Evolutionary conservation across 2,329 filamentous ascomycete genomes (phyloP), one percentile per base, ranked within the genome.

Genomic region (Ophiosphaerella narmari): DNA sequence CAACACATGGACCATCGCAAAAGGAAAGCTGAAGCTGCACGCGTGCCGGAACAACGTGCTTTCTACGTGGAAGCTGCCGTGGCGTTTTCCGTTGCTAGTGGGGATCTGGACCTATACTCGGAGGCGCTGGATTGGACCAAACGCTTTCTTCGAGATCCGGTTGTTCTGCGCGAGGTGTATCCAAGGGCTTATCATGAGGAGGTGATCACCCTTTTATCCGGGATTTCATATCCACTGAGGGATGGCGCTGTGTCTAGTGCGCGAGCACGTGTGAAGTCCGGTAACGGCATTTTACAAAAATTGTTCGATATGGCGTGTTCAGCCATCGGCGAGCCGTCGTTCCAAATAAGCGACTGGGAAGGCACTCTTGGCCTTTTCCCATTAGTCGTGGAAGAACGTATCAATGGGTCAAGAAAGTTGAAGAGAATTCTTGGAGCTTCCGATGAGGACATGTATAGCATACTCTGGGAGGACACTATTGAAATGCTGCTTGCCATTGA

Each of bases 61-160:
- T 52, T 55, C 9, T 63, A 64, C 52, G 70, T 66, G 2, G 54
- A 62, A 8, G 61, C 64, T 12, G 66, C 65, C 2, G 21, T 71
- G 12, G 48, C 53, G 26, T 71, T 57, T 49, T 64, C 72, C 11
- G 60, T 68, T 3, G 68, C 68, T 13, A 74, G 67, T 39, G 66
- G 68, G 2, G 73, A 64, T 8, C 45, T 73, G 1, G 50, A 63
- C 1, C 13, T 74, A 1, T 66, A 66, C 33, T 55, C 55, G 9
- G 62, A 71, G 7, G 60, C 62, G 2, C 67, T 75, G 2, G 31
- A 63, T 2, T 77, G 74, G 75, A 56, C 67, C 1, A 68, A 63
- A 6, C 63, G 71, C 2, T 77, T 68, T 47, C 58, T 71, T n/a
- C 67, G 67, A 21, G 75, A 77, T 58, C 64, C 69, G 8, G 24